Evolutionary conservation across 495 filamentous ascomycete genomes (phyloP).

Genomic region (Penicillium samsonianum): DNA sequence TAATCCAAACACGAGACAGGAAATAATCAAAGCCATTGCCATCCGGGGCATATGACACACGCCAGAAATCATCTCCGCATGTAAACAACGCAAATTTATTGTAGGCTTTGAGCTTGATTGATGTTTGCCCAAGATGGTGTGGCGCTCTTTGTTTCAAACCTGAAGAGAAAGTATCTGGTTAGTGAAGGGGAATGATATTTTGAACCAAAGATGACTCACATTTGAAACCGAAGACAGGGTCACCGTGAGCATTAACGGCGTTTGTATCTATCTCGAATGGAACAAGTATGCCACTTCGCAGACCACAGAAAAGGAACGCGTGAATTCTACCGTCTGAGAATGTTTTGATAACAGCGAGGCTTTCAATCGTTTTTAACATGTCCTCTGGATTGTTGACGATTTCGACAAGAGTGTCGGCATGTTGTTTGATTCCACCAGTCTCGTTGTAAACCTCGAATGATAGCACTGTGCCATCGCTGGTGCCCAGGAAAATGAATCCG

Average conservation of each 20-base stretch:
- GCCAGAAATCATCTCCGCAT: conserved; percentile 47
- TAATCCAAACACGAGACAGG: conserved; percentile 44
- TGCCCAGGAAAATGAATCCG: conserved; percentile 41
- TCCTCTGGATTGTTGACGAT: conserved; percentile 28
- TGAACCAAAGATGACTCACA: conserved; percentile 24
- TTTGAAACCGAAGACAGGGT: conserved; percentile 18
- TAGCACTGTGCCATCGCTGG: conserved; percentile 36
- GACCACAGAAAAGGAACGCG: conserved; percentile 42
- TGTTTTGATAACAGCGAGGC: conserved; percentile 31
- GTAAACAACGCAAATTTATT: conserved; percentile 35
- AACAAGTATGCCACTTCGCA: conserved; percentile 47
- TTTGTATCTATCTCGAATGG: conserved; percentile 33
- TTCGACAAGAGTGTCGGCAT: conserved; percentile 20
- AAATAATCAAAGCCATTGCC: conserved; percentile 26
- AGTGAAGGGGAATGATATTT: neutral
- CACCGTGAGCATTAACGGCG: neutral
- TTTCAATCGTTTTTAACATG: conserved; percentile 44
- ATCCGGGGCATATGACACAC: conserved; percentile 29
- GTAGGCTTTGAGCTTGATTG: conserved; percentile 37
- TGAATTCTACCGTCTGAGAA: conserved; percentile 6
- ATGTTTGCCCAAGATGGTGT: conserved; percentile 39
- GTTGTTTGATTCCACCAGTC: conserved; percentile 9
- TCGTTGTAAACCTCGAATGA: conserved; percentile 32
- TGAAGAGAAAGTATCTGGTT: conserved; percentile 9
- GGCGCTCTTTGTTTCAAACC: conserved; percentile 32